Evolutionary conservation across 208 protist genomes (phyloP), one percentile per base, ranked within the genome.

Genomic region (Trypanosoma cruzi): DNA sequence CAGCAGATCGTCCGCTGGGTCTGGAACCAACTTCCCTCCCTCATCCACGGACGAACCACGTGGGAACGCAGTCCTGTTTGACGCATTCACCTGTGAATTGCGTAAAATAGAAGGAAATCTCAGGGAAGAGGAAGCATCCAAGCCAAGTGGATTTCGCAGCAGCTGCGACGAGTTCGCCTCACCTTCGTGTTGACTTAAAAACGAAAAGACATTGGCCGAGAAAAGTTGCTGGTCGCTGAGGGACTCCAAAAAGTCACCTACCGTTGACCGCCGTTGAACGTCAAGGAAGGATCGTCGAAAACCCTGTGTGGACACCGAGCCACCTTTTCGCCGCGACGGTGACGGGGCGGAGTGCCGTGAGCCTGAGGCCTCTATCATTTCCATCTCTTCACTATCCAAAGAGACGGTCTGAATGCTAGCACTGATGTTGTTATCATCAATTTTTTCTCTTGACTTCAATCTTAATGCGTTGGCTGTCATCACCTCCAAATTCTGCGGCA

Each of bases 151-250:
- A 14, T n/a, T 32, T 42, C n/a, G 37, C 14, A 26, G n/a, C 3
- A 16, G 8, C 14, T 55, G n/a, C 20, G 48, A n/a, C 24, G 50
- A 20, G 1, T 22, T 26, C 0, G 37, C 1, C 13, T 18, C 52
- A 28, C 64, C 58, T 13, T 73, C 54, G 31, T 49, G 55, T 8
- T 20, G 32, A 57, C 24, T 59, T 5, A 91, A 64, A 59, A 88
- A 91, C 20, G 77, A 66, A 36, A 91, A 91, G 59, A 91, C 71
- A 53, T 81, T 79, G 6, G 75, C 73, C 10, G 85, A 80, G 64
- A 91, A 88, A 18, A 87, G 63, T 46, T 88, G 77, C 66, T 74
- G 71, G 14, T 81, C 72, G 59, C 80, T 81, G 61, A 87, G 79
- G 26, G 69, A 56, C 31, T 84, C 71, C 49, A 67, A 42, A 4